Base-by-base conservation (phyloP, 2,329 filamentous ascomycete genomes). In the Alternaria alternata region DNA sequence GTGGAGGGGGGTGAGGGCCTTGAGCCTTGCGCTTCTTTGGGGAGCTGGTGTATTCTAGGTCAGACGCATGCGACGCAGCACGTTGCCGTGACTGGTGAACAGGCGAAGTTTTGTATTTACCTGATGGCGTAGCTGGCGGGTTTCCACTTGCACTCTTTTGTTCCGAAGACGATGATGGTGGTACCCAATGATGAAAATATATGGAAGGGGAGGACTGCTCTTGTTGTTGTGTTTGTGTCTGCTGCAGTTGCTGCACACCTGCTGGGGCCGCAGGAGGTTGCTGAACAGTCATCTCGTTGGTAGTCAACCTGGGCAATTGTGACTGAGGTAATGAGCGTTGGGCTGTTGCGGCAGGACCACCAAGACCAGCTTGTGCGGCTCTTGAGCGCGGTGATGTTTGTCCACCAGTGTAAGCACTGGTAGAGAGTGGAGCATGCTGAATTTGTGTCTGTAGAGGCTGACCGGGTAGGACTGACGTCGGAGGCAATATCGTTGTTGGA, bases 101-200 rank as follows among this genome's bases (percentile, higher is more conserved):
- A 65, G 75, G 73, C 63, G 79, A 80, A 64, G 80, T 79, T 71
- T 78, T 77, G 71, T 78, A 78, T 80, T 82, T 79, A 87, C 90
- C 89, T 81, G 91, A 89, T 73, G 91, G 90, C 63, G 90, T 91
- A 72, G 86, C 87, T 62, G 91, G 90, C 75, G 91, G 89, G 71
- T 88, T 87, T 58, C 86, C 83, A 75, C 83, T 81, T 65, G 84
- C 81, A 61, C 86, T 66, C 56, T 79, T 76, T 54, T 82, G 84
- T 65, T 84, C 86, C 64, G 88, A 86, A 22, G 84, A 86, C 12
- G 63, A 66, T 14, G 62, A 64, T 14, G 93, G 93, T 46, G 93
- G 93, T 61, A 94, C 91, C 93, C 93, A 97, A 75, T 96, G 92
- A 74, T 96, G 92, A 76, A 97, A 97, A 78, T 92, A 95, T 48